Conservation (phyloP, 768 basidiomycete species). For the Gautieria morchelliformis region DNA sequence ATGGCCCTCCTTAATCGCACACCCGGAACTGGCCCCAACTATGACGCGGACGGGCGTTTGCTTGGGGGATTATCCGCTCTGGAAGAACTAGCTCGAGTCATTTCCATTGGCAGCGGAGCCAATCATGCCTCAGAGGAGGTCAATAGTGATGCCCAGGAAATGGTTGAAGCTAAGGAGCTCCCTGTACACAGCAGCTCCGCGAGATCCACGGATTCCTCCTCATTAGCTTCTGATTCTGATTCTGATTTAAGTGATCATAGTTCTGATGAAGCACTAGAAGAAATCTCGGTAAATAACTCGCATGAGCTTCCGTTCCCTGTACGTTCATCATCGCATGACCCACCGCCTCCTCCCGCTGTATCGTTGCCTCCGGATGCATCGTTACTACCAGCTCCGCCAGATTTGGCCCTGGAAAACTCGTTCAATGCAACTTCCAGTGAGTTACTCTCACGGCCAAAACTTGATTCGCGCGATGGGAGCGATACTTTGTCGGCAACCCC, state of each 20-base stretch:
- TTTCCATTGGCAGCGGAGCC: slow-evolving; percentile 47
- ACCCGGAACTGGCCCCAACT: slow-evolving; percentile 55
- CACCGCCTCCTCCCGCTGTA: slow-evolving; percentile 23
- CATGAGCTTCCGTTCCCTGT: slow-evolving; percentile 28
- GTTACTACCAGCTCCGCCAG: slow-evolving; percentile 14
- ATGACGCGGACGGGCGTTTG: slow-evolving; percentile 75
- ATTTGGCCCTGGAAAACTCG: neutral
- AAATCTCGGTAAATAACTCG: slow-evolving; percentile 69
- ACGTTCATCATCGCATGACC: slow-evolving; percentile 21
- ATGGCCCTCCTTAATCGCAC: slow-evolving; percentile 91
- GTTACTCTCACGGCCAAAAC: neutral
- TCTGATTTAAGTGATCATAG: slow-evolving; percentile 55
- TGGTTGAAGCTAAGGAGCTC: slow-evolving; percentile 56
- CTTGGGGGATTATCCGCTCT: slow-evolving; percentile 79
- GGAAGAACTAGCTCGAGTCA: slow-evolving; percentile 80
- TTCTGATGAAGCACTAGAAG: slow-evolving; percentile 76
- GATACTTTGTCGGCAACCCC: slow-evolving; percentile 13
- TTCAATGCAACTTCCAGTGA: neutral
- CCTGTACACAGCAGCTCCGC: slow-evolving; percentile 37
- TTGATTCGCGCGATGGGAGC: neutral
- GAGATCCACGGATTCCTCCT: slow-evolving; percentile 39
- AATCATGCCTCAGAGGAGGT: slow-evolving; percentile 44
- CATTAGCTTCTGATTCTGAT: slow-evolving; percentile 53
- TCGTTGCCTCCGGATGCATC: slow-evolving; percentile 22
- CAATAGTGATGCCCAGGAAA: slow-evolving; percentile 48